Base-by-base conservation (phyloP, 2,329 filamentous ascomycete species). In the Sclerotinia borealis region DNA sequence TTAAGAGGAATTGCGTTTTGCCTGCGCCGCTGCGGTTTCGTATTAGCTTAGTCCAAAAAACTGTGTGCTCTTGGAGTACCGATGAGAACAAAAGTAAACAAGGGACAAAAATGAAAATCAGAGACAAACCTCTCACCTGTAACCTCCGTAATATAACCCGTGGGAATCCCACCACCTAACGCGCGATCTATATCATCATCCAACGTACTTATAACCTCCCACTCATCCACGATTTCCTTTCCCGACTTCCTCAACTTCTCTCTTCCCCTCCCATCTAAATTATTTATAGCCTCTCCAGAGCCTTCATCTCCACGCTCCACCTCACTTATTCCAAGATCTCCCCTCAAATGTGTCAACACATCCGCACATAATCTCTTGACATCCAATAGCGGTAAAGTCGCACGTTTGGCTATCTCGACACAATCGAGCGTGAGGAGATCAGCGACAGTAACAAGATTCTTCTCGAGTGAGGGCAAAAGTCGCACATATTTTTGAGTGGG, bases 1-100 rank as follows among this genome's bases (percentile, higher is more conserved):
- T 87, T 34, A 98, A 84, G 34, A 98, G 87, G 72, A 97, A 86
- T 76, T 99, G 95, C 1, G 95, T 97, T 82, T 99, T 99, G 72
- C 93, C 95, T 68, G 88, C 90, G 70, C 93, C 95, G 73, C 87
- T 90, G 36, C 13, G 63, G 48, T 48, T 43, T 9, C 36, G 19
- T 25, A 19, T 34, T n/a, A 61, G 62, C 67, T n/a, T n/a, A n/a
- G n/a, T n/a, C n/a, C 52, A 2, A 27, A 60, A 37, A 25, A 31
- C 34, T 11, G n/a, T 19, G 51, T n/a, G 6, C 6, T 8, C 31
- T 17, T 29, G 6, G 55, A 56, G 34, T 29, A 29, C 50, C 31
- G 13, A 27, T 43, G 37, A 27, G 19, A 39, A 29, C 6, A 51
- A 31, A 41, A 29, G 19, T 41, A 31, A 34, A 9, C 15, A 39